These are phyloP conservation scores for Tilletia indica DNA, from an alignment of 1,284 basidiomycete species.

Conservation along the genomic window DNA sequence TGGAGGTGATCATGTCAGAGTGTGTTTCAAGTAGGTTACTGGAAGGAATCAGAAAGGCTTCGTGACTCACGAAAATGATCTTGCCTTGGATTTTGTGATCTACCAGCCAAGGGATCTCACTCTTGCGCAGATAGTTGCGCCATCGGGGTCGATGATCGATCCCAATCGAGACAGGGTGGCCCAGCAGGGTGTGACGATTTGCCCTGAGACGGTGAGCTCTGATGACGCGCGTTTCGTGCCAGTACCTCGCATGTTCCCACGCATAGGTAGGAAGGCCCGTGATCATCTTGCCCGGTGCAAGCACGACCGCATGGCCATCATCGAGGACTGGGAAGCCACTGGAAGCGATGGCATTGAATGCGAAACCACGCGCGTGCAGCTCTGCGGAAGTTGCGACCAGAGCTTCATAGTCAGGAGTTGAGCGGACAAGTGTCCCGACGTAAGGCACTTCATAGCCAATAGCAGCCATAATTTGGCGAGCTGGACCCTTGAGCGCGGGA, in stretches of 20 bases:
- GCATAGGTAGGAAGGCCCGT: slow-evolving; percentile 1
- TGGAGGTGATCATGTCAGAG: background rate
- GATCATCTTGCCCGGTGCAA: slow-evolving; percentile 1
- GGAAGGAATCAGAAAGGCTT: background rate
- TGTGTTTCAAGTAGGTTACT: background rate
- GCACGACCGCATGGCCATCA: background rate
- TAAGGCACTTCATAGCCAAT: slow-evolving; percentile 5
- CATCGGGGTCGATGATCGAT: background rate
- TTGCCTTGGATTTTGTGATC: slow-evolving; percentile 5
- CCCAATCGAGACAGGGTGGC: background rate
- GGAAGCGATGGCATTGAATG: background rate
- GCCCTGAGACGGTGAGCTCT: background rate
- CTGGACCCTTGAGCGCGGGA: background rate
- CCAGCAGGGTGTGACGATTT: background rate
- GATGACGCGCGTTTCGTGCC: background rate
- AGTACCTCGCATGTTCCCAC: background rate
- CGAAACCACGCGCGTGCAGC: background rate
- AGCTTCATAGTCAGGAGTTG: background rate
- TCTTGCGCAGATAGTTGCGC: slow-evolving; percentile 4
- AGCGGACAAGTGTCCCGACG: background rate
- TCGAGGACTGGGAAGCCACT: background rate
- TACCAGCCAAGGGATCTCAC: background rate
- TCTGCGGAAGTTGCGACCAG: background rate
- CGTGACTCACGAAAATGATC: slow-evolving; percentile 6
- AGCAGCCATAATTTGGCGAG: background rate